Conservation (phyloP, 2,329 filamentous ascomycete species). For the Plectosphaerella sp. region DNA sequence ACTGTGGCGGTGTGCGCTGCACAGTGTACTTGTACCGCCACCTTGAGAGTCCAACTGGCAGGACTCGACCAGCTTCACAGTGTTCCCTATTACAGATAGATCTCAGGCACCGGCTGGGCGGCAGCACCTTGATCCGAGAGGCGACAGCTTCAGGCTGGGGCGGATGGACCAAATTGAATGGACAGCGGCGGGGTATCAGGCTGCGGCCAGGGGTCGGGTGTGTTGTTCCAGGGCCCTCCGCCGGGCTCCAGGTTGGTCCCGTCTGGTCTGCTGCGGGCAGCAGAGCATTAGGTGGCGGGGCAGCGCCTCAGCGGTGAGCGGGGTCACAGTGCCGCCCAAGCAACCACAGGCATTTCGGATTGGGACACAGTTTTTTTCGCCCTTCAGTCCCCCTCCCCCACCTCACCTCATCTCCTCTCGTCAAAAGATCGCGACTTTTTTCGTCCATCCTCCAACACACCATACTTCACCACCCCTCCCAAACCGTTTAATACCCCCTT, state of each 20-base stretch:
- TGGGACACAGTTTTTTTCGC: neutral
- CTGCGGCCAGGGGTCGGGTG: no score
- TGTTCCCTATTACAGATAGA: no score
- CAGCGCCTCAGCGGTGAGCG: neutral
- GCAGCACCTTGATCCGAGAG: slow-evolving; percentile 14
- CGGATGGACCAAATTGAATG: no score
- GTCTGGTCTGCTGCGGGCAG: neutral
- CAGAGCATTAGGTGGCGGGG: neutral
- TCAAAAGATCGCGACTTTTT: slow-evolving; percentile 12
- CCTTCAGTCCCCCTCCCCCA: slow-evolving; percentile 23
- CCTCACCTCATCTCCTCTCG: slow-evolving; percentile 19
- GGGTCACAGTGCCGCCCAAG: slow-evolving; percentile 18
- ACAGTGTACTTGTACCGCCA: no score
- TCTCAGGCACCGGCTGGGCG: slow-evolving; percentile 1
- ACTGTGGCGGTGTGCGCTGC: no score
- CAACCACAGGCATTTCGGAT: neutral
- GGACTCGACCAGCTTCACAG: no score
- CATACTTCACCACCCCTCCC: slow-evolving; percentile 15
- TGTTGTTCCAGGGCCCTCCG: no score
- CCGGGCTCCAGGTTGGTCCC: no score
- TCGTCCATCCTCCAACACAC: slow-evolving; percentile 17
- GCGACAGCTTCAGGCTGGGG: neutral
- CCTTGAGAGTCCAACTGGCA: no score
- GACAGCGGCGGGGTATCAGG: no score
- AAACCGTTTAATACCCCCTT: slow-evolving; percentile 8